Evolutionary conservation across 192 early-diverging fungal species (phyloP), one percentile per base, ranked within the genome.

Genomic region (Allomyces javanicus): DNA sequence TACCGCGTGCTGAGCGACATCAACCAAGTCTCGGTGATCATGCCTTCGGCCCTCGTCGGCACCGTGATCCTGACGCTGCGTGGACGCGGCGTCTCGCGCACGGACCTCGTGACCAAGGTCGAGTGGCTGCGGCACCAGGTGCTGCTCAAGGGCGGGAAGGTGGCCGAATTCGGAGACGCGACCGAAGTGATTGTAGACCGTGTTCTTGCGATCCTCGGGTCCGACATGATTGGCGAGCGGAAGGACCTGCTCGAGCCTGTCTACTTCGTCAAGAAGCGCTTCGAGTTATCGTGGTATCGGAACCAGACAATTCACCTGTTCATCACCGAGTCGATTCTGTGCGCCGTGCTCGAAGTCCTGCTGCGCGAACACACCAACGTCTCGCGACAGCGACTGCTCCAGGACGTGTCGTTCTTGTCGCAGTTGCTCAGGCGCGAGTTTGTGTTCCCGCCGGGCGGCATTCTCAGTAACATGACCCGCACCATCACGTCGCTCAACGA

Each of bases 41-140:
- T 92, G 89, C 89, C 89, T 14, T 88, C 89, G 14, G 87, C 89
- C 12, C 70, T 92, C 24, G 85, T 92, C 9, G 88, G 88, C 17
- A 90, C 89, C 0, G 79, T 89, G 23, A 74, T 92, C 25, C 69
- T 92, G 66, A 92, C 89, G 0, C 72, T 92, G 24, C 81, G 89
- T 72, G 89, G 89, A 24, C 75, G 88, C 24, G 83, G 83, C 61
- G 79, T 84, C 25, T 80, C 80, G 43, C 78, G 81, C 62, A 81
- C 72, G 64, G 83, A 84, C 69, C 70, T 92, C 19, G 84, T 92
- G 68, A 79, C 87, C 19, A 86, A 87, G 63, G 82, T 92, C 4
- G 80, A 85, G 23, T 89, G 87, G 86, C 72, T 92, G 12, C 76
- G 76, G 27, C 65, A 75, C 4, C 76, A 82, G 65, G 86, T 92